These are phyloP conservation scores for Kodamaea hsintzibuensis DNA, from an alignment of 805 yeast genomes.

Conservation along the genomic window DNA sequence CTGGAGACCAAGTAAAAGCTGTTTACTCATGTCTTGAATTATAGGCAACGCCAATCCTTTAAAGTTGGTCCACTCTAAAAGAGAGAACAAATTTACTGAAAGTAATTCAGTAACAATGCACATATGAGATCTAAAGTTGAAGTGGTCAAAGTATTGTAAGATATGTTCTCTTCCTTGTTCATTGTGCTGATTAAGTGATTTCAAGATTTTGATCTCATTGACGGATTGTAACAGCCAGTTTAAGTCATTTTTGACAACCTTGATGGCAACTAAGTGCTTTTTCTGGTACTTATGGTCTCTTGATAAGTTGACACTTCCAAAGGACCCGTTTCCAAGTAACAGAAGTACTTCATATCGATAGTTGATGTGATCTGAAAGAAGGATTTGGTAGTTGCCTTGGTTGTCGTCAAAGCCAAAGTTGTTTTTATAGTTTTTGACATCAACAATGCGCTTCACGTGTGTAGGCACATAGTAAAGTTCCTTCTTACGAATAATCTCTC, in stretches of 20 bases:
- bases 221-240: slow-evolving; percentile 77
- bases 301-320: slow-evolving; percentile 75
- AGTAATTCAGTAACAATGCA: slow-evolving; percentile 77
- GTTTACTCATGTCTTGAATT: slow-evolving; percentile 48
- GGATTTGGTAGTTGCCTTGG: slow-evolving; percentile 58
- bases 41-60: slow-evolving; percentile 48
- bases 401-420: slow-evolving; percentile 76
- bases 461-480: slow-evolving; percentile 54
- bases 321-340: slow-evolving; percentile 74
- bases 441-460: slow-evolving; percentile 24
- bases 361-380: slow-evolving; percentile 68
- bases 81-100: slow-evolving; percentile 64
- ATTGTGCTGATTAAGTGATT: slow-evolving; percentile 37
- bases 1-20: slow-evolving; percentile 59
- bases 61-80: slow-evolving; percentile 50
- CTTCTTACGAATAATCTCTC: slow-evolving; percentile 54
- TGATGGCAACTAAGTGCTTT: slow-evolving; percentile 63
- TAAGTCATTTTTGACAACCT: slow-evolving; percentile 71
- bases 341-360: slow-evolving; percentile 66
- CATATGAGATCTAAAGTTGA: slow-evolving; percentile 78
- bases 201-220: slow-evolving; percentile 70
- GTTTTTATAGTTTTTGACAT: slow-evolving; percentile 38
- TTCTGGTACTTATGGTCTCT: slow-evolving; percentile 56
- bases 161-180: slow-evolving; percentile 7
- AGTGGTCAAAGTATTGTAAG: slow-evolving; percentile 57